Conservation (phyloP, 768 basidiomycete species). For the Lanmaoa pseudosensibilis region DNA sequence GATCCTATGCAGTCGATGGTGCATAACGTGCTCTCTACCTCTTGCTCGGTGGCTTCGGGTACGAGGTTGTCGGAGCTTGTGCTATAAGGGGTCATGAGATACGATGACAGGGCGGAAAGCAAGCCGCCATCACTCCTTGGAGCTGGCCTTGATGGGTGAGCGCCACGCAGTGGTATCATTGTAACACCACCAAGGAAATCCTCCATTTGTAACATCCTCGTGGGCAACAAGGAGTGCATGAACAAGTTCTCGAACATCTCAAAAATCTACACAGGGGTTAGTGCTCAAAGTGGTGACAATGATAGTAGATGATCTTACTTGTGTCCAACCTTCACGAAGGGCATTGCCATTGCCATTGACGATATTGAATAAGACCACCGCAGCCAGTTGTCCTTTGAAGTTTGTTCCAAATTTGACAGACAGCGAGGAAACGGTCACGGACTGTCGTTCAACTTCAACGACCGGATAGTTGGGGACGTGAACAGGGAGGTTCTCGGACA, state of each 20-base stretch:
- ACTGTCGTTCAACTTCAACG: slow-evolving; percentile 86
- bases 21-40: slow-evolving; percentile 91
- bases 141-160: slow-evolving; percentile 60
- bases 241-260: slow-evolving; percentile 99
- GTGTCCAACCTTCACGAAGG: slow-evolving; percentile 92
- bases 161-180: slow-evolving; percentile 85
- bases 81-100: slow-evolving; percentile 93
- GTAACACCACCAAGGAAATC: slow-evolving; percentile 96
- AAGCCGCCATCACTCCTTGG: slow-evolving; percentile 84
- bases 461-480: slow-evolving; percentile 83
- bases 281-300: background rate
- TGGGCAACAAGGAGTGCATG: slow-evolving; percentile 87
- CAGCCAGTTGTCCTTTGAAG: slow-evolving; percentile 92
- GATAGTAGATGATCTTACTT: slow-evolving; percentile 46
- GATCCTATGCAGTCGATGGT: slow-evolving; percentile 94
- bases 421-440: slow-evolving; percentile 85
- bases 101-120: slow-evolving; percentile 90
- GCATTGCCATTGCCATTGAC: slow-evolving; percentile 95
- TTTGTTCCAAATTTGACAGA: slow-evolving; percentile 94
- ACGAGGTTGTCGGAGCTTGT: slow-evolving; percentile 71
- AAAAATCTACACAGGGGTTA: slow-evolving; percentile 64
- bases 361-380: slow-evolving; percentile 96
- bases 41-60: slow-evolving; percentile 84
- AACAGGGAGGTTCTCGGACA: slow-evolving; percentile 68
- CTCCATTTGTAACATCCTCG: slow-evolving; percentile 93